phyloP scores from a whole-genome alignment of 176 grass and related monocot species.

The Avena eriantha region DNA sequence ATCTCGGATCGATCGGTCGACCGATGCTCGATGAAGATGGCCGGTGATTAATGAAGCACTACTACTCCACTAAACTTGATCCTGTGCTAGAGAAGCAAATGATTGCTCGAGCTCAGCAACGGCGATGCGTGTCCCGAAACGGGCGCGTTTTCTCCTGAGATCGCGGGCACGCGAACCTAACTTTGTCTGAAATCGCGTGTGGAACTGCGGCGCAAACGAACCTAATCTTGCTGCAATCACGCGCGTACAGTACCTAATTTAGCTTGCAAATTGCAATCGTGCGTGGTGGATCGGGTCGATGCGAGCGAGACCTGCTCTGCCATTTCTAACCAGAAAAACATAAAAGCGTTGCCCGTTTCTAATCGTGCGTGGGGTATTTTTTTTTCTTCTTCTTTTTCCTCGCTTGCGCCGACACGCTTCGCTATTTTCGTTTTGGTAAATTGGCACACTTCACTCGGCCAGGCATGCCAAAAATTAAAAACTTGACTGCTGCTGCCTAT shows the following conservation, averaged over 20 bases:
- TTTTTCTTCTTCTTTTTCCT: too few species aligned
- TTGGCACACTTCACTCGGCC: too few species aligned
- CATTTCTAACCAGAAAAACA: too few species aligned
- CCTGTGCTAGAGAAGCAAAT: not conserved
- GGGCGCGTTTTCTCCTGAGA: not conserved
- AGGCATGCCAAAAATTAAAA: too few species aligned
- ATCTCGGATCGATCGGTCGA: not conserved
- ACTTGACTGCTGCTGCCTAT: too few species aligned
- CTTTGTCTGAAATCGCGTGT: not conserved
- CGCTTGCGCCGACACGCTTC: too few species aligned
- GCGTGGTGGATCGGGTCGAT: not conserved
- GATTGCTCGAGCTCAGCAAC: not conserved
- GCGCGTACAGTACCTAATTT: not conserved
- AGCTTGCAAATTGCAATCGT: too few species aligned
- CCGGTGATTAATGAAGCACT: not conserved
- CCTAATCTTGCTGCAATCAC: not conserved
- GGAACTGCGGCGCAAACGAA: not conserved
- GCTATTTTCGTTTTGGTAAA: too few species aligned
- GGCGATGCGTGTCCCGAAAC: not conserved
- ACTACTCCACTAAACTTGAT: not conserved
- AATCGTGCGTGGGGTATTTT: too few species aligned
- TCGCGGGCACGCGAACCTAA: not conserved
- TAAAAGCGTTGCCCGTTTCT: too few species aligned
- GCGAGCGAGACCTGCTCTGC: too few species aligned
- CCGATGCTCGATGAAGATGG: not conserved